Conservation (phyloP, 2,329 filamentous ascomycete species). For the Aspergillus versicolor region DNA sequence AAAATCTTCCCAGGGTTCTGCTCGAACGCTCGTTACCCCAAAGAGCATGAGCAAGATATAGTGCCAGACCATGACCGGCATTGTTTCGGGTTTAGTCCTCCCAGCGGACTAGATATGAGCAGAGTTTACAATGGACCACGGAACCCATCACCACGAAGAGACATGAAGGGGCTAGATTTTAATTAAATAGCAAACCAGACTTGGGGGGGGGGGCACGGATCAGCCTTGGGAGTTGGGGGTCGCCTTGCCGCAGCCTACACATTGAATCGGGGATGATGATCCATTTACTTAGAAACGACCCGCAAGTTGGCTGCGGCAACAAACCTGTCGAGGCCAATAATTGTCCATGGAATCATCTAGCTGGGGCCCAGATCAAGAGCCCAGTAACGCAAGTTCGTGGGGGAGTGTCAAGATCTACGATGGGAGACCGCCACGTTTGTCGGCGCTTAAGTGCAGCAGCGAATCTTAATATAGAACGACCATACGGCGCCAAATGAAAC, state of each 20-base stretch:
- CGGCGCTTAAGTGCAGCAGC: constrained; percentile 11
- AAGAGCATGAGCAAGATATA: constrained; percentile 14
- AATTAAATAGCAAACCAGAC: neutral
- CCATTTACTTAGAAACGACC: neutral
- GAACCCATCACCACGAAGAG: neutral
- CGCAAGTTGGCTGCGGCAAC: neutral
- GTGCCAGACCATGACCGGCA: constrained; percentile 4
- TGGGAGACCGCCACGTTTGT: constrained; percentile 7
- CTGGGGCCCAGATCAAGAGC: neutral
- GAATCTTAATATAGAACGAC: neutral
- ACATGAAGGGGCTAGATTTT: neutral
- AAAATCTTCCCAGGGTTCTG: constrained; percentile 38
- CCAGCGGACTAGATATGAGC: neutral
- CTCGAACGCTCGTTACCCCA: constrained; percentile 21
- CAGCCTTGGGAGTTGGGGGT: constrained; percentile 11
- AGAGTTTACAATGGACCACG: neutral
- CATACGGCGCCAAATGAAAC: constrained; percentile 6
- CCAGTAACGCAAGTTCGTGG: neutral
- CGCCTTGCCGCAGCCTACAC: neutral
- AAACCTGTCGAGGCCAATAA: neutral
- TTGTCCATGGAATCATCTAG: neutral
- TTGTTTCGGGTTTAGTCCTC: neutral
- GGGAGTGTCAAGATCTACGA: neutral
- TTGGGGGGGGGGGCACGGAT: neutral
- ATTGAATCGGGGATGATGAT: neutral